Conservation (phyloP, 345 rosid genomes). For the Salix purpurea region DNA sequence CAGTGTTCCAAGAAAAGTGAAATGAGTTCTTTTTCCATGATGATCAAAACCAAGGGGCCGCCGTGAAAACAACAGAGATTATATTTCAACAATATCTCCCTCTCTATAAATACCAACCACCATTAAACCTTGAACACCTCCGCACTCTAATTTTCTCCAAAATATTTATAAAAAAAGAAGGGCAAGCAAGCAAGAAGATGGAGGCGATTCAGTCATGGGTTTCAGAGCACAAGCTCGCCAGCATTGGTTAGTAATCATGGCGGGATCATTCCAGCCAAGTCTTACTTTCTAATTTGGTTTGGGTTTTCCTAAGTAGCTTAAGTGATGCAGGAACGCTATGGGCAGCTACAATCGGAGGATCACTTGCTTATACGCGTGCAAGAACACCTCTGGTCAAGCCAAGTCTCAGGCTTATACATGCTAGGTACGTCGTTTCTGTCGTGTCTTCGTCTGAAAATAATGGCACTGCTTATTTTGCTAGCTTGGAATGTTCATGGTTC, state of each 20-base stretch:
- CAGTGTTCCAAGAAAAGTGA: conserved; percentile 30
- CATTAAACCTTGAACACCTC: no score
- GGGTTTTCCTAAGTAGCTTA: neutral
- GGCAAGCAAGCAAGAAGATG: conserved; percentile 21
- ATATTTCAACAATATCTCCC: neutral
- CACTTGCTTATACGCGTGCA: conserved; percentile 45
- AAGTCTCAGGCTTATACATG: conserved; percentile 67
- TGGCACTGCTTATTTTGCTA: no score
- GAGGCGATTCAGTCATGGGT: conserved; percentile 65
- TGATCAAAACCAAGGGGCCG: conserved; percentile 35
- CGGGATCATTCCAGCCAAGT: neutral
- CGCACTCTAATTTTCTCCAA: neutral
- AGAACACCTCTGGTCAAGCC: conserved; percentile 50
- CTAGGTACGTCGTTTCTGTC: conserved; percentile 32
- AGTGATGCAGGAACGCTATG: conserved; percentile 46
- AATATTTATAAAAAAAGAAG: no score
- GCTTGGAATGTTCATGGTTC: no score
- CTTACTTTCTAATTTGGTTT: neutral
- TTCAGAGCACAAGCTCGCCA: conserved; percentile 59
- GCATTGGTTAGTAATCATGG: conserved; percentile 37
- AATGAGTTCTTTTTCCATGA: no score
- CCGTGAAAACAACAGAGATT: neutral
- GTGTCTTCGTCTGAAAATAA: neutral
- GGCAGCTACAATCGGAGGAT: conserved; percentile 62
- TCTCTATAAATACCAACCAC: conserved; percentile 12